Evolutionary conservation across 331 rosid species (phyloP).

Genomic region (Rosa hybrid): DNA sequence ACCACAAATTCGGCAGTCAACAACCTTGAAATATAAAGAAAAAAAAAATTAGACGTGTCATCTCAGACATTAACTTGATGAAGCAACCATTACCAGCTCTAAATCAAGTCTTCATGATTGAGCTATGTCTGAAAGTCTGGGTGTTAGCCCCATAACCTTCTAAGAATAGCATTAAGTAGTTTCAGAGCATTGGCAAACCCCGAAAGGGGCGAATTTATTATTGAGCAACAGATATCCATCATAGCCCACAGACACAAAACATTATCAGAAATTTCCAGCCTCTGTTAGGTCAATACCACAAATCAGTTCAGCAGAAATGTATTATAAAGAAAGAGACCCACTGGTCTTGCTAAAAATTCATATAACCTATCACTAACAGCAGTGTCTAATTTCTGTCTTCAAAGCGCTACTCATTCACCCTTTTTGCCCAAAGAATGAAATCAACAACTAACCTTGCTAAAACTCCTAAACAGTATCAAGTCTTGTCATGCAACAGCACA

Average conservation of each 20-base stretch:
- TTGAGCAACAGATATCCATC: background rate
- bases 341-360: background rate
- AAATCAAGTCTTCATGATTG: background rate
- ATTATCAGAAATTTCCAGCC: background rate
- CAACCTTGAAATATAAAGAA: constrained; percentile 60
- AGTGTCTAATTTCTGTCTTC: background rate
- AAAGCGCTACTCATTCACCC: background rate
- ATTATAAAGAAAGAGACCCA: constrained; percentile 1
- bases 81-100: background rate
- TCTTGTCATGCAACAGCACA: background rate
- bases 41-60: constrained; percentile 6
- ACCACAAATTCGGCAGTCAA: constrained; percentile 95
- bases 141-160: background rate
- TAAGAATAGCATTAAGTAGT: background rate
- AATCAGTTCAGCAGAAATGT: constrained; percentile 4
- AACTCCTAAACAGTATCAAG: background rate
- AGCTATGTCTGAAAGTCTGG: background rate
- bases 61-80: background rate
- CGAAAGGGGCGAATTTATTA: background rate
- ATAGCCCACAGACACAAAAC: background rate
- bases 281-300: background rate
- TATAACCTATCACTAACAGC: background rate
- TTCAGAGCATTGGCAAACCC: background rate
- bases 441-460: background rate
- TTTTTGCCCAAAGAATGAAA: background rate